Conservation (phyloP, 163 green algal genomes). For the Picocystis sp. region DNA sequence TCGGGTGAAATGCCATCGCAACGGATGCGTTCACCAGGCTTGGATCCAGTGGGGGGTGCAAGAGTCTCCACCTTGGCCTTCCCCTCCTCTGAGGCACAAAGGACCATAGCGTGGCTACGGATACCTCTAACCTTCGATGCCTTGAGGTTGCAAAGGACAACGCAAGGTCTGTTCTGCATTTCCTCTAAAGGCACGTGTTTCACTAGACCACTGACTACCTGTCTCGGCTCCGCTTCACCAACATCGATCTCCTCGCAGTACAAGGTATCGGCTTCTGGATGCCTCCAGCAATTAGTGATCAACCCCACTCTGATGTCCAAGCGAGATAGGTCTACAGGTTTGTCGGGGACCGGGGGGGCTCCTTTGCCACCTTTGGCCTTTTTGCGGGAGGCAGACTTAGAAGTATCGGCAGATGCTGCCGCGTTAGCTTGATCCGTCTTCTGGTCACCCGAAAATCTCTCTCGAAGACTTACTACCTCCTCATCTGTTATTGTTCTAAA, state of each 20-base stretch:
- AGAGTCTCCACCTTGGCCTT: constrained; percentile 27
- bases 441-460: not conserved
- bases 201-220: constrained; percentile 74
- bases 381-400: not conserved
- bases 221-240: constrained; percentile 50
- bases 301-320: constrained; percentile 64
- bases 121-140: constrained; percentile 82
- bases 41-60: constrained; percentile 44
- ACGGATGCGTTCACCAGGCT: constrained; percentile 21
- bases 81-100: constrained; percentile 64
- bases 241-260: constrained; percentile 94
- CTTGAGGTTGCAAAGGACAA: constrained; percentile 93
- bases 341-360: constrained; percentile 9
- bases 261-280: constrained; percentile 37
- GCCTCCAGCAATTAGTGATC: constrained; percentile 19
- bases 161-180: constrained; percentile 42
- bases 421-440: no score
- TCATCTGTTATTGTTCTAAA: constrained; percentile 74
- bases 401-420: no score
- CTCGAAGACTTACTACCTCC: constrained; percentile 8
- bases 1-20: no score
- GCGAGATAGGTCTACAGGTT: constrained; percentile 50
- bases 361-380: constrained; percentile 9
- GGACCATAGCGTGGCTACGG: constrained; percentile 81
- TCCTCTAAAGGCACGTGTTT: constrained; percentile 76